Base-by-base conservation (phyloP, 129 eudicot genomes). In the Artemisia annua region DNA sequence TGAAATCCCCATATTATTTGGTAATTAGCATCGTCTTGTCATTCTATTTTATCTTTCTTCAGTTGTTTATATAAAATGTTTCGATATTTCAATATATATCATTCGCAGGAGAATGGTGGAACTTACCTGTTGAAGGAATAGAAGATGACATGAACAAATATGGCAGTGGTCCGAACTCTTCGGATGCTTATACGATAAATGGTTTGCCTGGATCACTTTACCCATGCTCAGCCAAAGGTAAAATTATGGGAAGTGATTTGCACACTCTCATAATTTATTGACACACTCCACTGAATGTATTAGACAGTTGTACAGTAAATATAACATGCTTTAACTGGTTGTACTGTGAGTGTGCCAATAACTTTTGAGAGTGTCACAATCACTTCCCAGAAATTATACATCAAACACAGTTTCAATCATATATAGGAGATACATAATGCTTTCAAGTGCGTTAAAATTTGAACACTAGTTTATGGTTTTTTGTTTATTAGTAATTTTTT, bases 41-140 rank as follows among this genome's bases (percentile, higher is more conserved):
- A 16, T n/a, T 5, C 5, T n/a, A 22, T 56, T 13, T 44, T 11
- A 58, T 56, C 39, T 39, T 43, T 59, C 49, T n/a, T 58, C 14
- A n/a, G 5, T 7, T 17, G 17, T 7, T 9, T 58, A 35, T 5
- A 4, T 32, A 32, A 32, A 39, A 39, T 39, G 43, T n/a, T 18
- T 5, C 26, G 1, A 44, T 62, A 7, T 16, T n/a, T n/a, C n/a
- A 20, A 24, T 24, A 24, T 6, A 22, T 53, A 53, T 19, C 8
- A 22, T 70, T 78, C 1, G 10, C 6, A 89, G 96, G 96, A 39
- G 97, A 90, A 75, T 90, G 97, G 97, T 90, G 87, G 87, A 85
- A 87, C 66, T 75, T 50, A 12, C 86, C 81, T 11, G 71, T 85
- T 20, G 87, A 83, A 53, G 86, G 80, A 11, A 77, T 87, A 5